Conservation (phyloP, 2,329 filamentous ascomycete species). For the Plenodomus biglobosus region DNA sequence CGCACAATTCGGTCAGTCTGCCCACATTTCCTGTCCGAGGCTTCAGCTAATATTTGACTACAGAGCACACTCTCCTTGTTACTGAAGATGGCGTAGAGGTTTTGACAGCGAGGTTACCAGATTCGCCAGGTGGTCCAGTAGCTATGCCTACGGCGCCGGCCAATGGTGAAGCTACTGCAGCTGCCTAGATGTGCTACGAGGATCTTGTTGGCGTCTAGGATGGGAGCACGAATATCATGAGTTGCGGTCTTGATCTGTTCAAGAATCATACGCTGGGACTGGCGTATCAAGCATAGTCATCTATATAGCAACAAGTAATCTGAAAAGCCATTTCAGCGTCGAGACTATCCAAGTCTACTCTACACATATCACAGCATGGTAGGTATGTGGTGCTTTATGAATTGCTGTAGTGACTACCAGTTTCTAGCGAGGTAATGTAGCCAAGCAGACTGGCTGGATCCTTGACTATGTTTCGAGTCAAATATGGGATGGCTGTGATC, state of each 20-base stretch:
- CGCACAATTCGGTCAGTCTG: conserved; percentile 79
- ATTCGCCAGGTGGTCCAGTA: conserved; percentile 75
- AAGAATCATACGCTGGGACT: not conserved
- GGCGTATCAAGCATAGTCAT: not conserved
- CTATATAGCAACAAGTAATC: not conserved
- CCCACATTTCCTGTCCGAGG: not conserved
- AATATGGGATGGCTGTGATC: not conserved
- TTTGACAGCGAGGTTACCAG: conserved; percentile 69
- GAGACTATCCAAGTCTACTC: not conserved
- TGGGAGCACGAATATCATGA: not conserved
- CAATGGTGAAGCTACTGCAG: conserved; percentile 29
- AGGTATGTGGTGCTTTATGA: not conserved
- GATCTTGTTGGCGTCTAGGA: too few species aligned
- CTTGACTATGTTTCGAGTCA: not conserved
- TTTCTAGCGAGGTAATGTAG: not conserved
- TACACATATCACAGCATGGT: not conserved
- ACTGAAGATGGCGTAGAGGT: conserved; percentile 82
- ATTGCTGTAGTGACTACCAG: not conserved
- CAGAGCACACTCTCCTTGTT: conserved; percentile 80
- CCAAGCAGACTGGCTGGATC: not conserved
- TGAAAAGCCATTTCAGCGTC: not conserved
- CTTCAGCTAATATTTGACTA: conserved; percentile 11
- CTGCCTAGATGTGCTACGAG: conserved; percentile 7
- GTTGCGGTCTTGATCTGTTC: not conserved
- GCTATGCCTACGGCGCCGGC: conserved; percentile 54